Percentiles rank a stretch among this genome's conserved stretches.
Conservation (phyloP, 129 eudicot species). For the Chrysanthemum makinoi region DNA sequence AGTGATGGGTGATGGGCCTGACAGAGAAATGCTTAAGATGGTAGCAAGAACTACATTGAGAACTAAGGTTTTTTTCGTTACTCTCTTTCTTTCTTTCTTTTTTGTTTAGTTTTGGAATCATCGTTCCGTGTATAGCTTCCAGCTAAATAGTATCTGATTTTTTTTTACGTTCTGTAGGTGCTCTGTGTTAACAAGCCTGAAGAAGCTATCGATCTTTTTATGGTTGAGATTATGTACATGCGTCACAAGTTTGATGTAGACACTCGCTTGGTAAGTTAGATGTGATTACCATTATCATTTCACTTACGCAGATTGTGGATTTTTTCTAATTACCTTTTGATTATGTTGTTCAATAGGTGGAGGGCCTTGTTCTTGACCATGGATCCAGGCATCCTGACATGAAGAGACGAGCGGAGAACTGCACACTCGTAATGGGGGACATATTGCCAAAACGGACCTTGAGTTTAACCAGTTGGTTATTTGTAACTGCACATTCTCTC, state of each 20-base stretch:
- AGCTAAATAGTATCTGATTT: not conserved
- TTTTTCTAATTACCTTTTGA: no score
- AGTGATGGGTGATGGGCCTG: conserved; percentile 82
- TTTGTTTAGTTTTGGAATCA: not conserved
- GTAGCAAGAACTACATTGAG: conserved; percentile 95
- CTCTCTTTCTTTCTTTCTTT: not conserved
- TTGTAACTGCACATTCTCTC: no score
- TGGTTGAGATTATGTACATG: conserved; percentile 99
- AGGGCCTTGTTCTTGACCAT: no score
- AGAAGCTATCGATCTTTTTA: conserved; percentile 89
- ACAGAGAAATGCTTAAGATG: conserved; percentile 88
- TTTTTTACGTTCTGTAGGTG: conserved; percentile 45
- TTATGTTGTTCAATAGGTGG: no score
- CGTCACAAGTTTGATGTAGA: conserved; percentile 99
- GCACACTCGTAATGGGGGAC: no score
- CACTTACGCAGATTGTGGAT: no score
- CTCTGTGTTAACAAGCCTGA: conserved; percentile 92
- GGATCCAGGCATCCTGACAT: no score
- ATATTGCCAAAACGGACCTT: no score
- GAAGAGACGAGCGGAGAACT: no score
- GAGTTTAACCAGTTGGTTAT: no score
- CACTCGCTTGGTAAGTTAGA: no score
- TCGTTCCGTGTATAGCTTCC: not conserved
- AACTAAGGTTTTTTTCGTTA: conserved; percentile 59
- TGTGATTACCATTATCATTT: no score